Base-by-base conservation (phyloP, 768 basidiomycete species). In the Tylopilus sp. region DNA sequence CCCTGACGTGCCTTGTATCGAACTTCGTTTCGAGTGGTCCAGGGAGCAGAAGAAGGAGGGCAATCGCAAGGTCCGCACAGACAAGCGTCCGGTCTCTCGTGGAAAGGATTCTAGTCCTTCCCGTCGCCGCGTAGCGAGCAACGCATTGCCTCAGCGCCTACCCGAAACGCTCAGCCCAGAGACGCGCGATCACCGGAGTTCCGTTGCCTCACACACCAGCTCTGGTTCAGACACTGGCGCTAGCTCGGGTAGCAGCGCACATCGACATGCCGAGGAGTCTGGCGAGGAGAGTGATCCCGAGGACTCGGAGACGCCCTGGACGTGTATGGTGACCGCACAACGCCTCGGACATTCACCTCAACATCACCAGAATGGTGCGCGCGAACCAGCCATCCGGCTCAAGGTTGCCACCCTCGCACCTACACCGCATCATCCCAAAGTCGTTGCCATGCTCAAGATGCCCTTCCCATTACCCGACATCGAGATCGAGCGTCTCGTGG, bases 231-330 rank as follows among this genome's bases (percentile, higher is more conserved):
- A 63, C 51, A 60, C 66, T 48, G 61, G 65, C 26, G 65, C 57
- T 12, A 71, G 64, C 55, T 24, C 53, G 28, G 45, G 24, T 16
- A 64, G 63, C n/a, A 54, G 58, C 42, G 50, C 53, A 1, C 56
- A 65, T 33, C 56, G 26, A n/a, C 57, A 63, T 10, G 38, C 36
- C 24, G 72, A 69, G 14, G 83, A 85, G 44, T 78, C 80, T 2
- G 91, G 78, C 1, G 85, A 88, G 16, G 92, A 94, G 41, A 92
- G 89, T 54, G 96, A 98, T 58, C 90, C 94, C 0, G 95, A 98
- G 66, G 96, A 98, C 64, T 92, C 90, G 40, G 95, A 98, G 70
- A 94, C 92, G 22, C 93, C 96, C 0, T 98, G 94, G 94, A 84
- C 86, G 42, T 98, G 95, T 64, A 84, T 83, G n/a, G 76, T 93